A percentile compares a stretch with the other conserved stretches of the same genome.
These are phyloP conservation scores for Vicia villosa DNA, from an alignment of 306 rosid species.

Conservation along the genomic window DNA sequence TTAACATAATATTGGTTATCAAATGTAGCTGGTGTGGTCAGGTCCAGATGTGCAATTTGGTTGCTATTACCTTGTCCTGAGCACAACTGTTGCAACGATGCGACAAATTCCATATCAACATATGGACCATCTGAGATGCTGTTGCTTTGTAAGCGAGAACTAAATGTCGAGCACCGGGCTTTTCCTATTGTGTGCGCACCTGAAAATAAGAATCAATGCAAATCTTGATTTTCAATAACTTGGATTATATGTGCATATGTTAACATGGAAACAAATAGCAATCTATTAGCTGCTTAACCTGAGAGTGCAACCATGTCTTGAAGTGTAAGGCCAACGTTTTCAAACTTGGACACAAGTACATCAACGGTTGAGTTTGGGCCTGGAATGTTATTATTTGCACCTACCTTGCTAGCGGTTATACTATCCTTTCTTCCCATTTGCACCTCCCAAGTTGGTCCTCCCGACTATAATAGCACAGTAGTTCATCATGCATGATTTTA, in stretches of 20 bases:
- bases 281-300: slow-evolving; percentile 41
- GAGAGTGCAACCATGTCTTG: slow-evolving; percentile 84
- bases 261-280: neutral
- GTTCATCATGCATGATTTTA: neutral
- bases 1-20: slow-evolving; percentile 80
- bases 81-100: slow-evolving; percentile 68
- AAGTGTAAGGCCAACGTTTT: slow-evolving; percentile 64
- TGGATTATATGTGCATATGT: neutral
- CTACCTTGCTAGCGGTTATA: slow-evolving; percentile 60
- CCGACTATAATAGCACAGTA: slow-evolving; percentile 52
- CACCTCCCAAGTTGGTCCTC: slow-evolving; percentile 85
- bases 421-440: slow-evolving; percentile 81
- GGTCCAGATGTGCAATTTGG: slow-evolving; percentile 60
- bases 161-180: slow-evolving; percentile 78
- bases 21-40: slow-evolving; percentile 71
- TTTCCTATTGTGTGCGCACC: slow-evolving; percentile 87
- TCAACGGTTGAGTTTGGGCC: slow-evolving; percentile 79
- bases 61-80: slow-evolving; percentile 40
- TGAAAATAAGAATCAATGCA: neutral
- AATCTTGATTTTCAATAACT: neutral
- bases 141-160: slow-evolving; percentile 51
- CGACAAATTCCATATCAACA: slow-evolving; percentile 51
- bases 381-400: slow-evolving; percentile 75
- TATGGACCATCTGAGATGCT: slow-evolving; percentile 9
- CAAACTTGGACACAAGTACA: slow-evolving; percentile 58